Evolutionary conservation across 495 filamentous ascomycete genomes (phyloP).

Genomic region (Poronia punctata): DNA sequence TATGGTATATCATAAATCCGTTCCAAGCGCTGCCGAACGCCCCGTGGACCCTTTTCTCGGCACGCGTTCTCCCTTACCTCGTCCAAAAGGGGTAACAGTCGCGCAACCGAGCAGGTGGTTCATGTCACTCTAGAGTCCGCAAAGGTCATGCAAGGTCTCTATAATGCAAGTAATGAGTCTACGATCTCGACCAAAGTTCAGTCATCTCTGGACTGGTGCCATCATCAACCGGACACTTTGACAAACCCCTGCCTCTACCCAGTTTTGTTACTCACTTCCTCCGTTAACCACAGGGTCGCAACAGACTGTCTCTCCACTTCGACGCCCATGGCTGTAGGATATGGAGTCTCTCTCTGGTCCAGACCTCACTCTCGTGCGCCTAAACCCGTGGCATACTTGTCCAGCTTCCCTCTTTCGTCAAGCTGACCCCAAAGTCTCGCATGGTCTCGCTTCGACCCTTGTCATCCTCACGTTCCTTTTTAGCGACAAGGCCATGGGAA

Average conservation of each 20-base stretch:
- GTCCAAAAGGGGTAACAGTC: not conserved
- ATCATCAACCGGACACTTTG: no score
- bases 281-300: no score
- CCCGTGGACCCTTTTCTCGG: not conserved
- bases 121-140: not conserved
- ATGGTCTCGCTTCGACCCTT: no score
- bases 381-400: constrained; percentile 1
- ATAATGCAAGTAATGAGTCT: not conserved
- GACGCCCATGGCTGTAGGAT: no score
- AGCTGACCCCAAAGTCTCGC: no score
- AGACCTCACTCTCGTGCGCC: constrained; percentile 1
- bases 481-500: not conserved
- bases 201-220: no score
- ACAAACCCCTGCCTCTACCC: no score
- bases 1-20: no score
- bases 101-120: not conserved
- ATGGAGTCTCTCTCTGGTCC: not conserved
- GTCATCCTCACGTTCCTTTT: not conserved
- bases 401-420: not conserved
- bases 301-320: constrained; percentile 3
- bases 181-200: no score
- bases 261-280: no score
- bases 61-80: not conserved
- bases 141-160: no score
- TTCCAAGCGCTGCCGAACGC: not conserved